phyloP scores from a whole-genome alignment of 1,284 basidiomycete genomes.

The Cronartium quercuum region DNA sequence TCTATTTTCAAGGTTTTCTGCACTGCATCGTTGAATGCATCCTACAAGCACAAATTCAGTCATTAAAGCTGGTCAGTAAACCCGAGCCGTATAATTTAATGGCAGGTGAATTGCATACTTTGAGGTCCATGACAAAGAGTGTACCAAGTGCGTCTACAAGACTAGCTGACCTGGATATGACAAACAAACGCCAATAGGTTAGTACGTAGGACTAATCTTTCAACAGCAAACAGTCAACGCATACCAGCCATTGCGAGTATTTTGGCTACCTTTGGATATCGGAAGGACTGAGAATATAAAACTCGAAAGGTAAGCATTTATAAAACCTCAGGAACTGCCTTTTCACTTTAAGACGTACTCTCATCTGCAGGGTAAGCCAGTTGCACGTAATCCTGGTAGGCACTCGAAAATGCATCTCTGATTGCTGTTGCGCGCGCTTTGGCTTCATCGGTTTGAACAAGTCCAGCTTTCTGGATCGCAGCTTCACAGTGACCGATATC shows the following conservation, averaged over 20 bases:
- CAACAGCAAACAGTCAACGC: neutral
- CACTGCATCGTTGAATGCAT: slow-evolving; percentile 18
- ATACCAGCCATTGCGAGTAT: slow-evolving; percentile 37
- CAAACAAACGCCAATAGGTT: neutral
- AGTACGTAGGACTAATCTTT: neutral
- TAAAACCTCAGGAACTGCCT: neutral
- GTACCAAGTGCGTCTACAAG: slow-evolving; percentile 33
- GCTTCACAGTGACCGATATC: neutral
- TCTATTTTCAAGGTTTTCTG: slow-evolving; percentile 27
- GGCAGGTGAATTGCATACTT: no score
- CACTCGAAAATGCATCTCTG: slow-evolving; percentile 3
- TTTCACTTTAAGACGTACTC: slow-evolving; percentile 17
- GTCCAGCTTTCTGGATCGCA: slow-evolving; percentile 2
- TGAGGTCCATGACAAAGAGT: slow-evolving; percentile 27
- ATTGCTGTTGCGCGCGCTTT: slow-evolving; percentile 11
- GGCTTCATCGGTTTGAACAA: slow-evolving; percentile 27
- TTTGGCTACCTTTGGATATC: slow-evolving; percentile 11
- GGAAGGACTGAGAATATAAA: slow-evolving; percentile 11
- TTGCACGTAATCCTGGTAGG: slow-evolving; percentile 33
- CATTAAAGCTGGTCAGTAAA: no score
- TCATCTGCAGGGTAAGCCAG: slow-evolving; percentile 24
- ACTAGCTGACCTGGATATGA: slow-evolving; percentile 21
- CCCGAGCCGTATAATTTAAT: no score
- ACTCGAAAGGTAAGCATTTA: neutral
- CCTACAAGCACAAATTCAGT: neutral